Evolutionary conservation across 176 grass and related monocot species (phyloP).

Genomic region (Themeda triandra): DNA sequence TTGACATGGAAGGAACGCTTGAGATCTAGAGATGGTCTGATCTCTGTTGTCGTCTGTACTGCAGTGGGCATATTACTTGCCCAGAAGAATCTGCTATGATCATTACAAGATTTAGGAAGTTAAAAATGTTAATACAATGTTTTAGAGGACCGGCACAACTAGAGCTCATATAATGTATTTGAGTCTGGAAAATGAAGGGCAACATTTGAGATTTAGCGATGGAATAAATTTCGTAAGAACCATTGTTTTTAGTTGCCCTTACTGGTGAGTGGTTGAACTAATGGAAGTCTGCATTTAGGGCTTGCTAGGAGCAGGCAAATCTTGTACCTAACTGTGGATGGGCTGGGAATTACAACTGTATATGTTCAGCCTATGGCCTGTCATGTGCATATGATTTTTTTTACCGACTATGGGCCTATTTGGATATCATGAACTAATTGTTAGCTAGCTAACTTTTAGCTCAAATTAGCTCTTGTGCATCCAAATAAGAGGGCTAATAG

Average conservation of each 20-base stretch:
- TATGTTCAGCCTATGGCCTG: not conserved
- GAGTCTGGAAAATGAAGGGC: not conserved
- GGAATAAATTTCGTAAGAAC: not conserved
- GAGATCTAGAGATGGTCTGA: constrained; percentile 59
- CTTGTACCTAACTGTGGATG: not conserved
- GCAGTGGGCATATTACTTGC: constrained; percentile 52
- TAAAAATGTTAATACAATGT: not conserved
- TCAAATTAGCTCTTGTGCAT: not conserved
- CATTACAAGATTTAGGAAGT: not conserved
- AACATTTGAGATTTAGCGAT: not conserved
- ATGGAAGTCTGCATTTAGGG: not conserved
- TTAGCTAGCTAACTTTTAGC: not conserved
- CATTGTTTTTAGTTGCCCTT: not conserved
- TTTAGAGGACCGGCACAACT: not conserved
- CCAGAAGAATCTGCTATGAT: constrained; percentile 60
- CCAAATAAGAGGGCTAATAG: no score
- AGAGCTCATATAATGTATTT: not conserved
- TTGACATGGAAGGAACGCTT: constrained; percentile 68
- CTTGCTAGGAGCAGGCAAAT: not conserved
- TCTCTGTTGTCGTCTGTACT: constrained; percentile 54
- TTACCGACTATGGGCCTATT: not conserved
- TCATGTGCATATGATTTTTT: not conserved
- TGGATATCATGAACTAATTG: no score
- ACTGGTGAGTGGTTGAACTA: not conserved
- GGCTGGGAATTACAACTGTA: not conserved